A percentile compares a stretch with the other conserved stretches of the same genome.
These are phyloP conservation scores for Botryobasidium botryosum DNA, from an alignment of 768 basidiomycete genomes.

Conservation along the genomic window DNA sequence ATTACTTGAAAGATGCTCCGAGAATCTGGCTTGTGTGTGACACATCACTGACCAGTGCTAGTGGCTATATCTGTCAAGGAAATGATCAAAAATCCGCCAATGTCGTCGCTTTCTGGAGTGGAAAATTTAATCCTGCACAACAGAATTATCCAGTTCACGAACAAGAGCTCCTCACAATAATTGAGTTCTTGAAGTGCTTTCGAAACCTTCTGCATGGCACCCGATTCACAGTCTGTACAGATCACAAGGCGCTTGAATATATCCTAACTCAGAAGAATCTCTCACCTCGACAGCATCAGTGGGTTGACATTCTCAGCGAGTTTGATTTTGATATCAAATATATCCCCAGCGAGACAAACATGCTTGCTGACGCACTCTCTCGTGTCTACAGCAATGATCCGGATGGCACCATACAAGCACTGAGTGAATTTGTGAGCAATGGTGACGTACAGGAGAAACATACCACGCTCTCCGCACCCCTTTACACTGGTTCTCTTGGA, in stretches of 20 bases:
- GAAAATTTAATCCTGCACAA: slow-evolving; percentile 1
- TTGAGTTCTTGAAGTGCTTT: slow-evolving; percentile 19
- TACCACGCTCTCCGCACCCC: neutral
- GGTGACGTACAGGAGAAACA: neutral
- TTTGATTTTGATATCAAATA: no score
- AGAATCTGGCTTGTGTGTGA: slow-evolving; percentile 17
- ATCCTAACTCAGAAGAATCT: slow-evolving; percentile 22
- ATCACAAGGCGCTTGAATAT: slow-evolving; percentile 24
- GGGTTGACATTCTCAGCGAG: slow-evolving; percentile 25
- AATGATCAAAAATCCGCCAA: neutral
- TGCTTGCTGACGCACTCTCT: slow-evolving; percentile 27
- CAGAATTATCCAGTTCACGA: slow-evolving; percentile 26
- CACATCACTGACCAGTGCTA: slow-evolving; percentile 23
- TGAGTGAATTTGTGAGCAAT: neutral
- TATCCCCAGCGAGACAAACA: slow-evolving; percentile 17
- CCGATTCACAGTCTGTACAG: slow-evolving; percentile 19
- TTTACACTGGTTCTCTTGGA: neutral
- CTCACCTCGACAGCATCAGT: slow-evolving; percentile 21
- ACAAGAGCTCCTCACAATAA: slow-evolving; percentile 23
- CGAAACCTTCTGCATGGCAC: slow-evolving; percentile 14
- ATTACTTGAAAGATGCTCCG: slow-evolving; percentile 16
- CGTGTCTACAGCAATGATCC: slow-evolving; percentile 9
- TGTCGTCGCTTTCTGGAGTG: slow-evolving; percentile 3
- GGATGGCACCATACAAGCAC: neutral
- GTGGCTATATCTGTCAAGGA: no score